Base-by-base conservation (phyloP, 768 basidiomycete genomes). In the Punctularia strigosozonata region DNA sequence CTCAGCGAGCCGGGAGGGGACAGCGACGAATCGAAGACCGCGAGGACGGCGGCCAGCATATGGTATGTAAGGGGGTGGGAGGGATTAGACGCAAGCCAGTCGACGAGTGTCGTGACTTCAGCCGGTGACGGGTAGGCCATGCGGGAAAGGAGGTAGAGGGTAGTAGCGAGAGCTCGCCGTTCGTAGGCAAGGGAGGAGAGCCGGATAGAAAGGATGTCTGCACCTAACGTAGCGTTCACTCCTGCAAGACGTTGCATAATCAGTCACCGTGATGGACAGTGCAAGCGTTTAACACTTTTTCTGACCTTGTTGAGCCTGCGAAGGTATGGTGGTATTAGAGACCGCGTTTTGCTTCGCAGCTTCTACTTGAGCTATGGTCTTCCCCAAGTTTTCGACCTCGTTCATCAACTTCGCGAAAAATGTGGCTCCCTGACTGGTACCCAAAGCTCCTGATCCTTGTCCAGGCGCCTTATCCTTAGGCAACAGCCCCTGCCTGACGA, bases 131-230 rank as follows among this genome's bases (percentile, higher is more conserved):
- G 56, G 47, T 68, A 69, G 1, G 80, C 83, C 32, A 79, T 59
- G 21, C 78, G 71, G 15, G 76, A 69, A 39, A 88, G 61, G 19
- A 73, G 61, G 54, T 69, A 75, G 25, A 86, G 65, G 12, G 73
- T 65, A n/a, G 68, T 65, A 15, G 76, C 75, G 4, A 90, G 68
- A 36, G 68, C 64, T 8, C 81, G 71, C 45, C 86, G 69, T 50
- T 90, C 85, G 38, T 78, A 77, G 50, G 71, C 75, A 36, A 91
- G 64, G 0, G 80, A 84, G 25, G 84, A 77, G 47, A 74, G 71
- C 22, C 84, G 75, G 26, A 79, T 73, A 35, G 66, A 71, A 1
- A 82, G 63, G 43, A 86, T 65, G 43, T 83, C 80, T 33, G 66
- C 68, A 6, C 84, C 82, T 31, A 90, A 20, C 10, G 28, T 30